Evolutionary conservation across 345 rosid species (phyloP).

Genomic region (Cardamine resedifolia): DNA sequence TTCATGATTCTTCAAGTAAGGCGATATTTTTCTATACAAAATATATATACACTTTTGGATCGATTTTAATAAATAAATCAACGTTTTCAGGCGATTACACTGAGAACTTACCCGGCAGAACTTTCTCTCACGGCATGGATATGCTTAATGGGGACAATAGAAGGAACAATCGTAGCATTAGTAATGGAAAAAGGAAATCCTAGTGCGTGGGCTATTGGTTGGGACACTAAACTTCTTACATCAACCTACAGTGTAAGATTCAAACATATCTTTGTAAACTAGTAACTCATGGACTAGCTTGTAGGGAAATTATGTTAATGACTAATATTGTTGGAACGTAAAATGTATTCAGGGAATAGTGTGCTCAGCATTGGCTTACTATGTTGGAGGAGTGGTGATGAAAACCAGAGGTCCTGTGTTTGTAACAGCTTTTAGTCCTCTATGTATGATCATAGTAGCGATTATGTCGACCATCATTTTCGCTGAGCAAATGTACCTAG

Average conservation of each 20-base stretch:
- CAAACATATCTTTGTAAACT: not conserved
- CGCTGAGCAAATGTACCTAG: slow-evolving; percentile 74
- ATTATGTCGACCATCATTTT: slow-evolving; percentile 69
- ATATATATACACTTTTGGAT: not conserved
- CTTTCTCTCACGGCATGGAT: slow-evolving; percentile 86
- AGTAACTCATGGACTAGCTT: not conserved
- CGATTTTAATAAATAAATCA: not conserved
- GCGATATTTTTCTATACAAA: too few species aligned
- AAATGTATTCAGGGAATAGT: slow-evolving; percentile 66
- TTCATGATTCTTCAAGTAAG: slow-evolving; percentile 77
- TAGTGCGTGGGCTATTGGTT: slow-evolving; percentile 55
- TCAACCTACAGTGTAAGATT: slow-evolving; percentile 63
- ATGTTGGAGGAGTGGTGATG: slow-evolving; percentile 76
- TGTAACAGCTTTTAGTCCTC: slow-evolving; percentile 78
- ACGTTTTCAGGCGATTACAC: slow-evolving; percentile 53
- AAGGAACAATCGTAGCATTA: slow-evolving; percentile 55
- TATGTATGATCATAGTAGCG: slow-evolving; percentile 82
- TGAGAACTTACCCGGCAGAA: slow-evolving; percentile 69
- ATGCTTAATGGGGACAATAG: slow-evolving; percentile 69
- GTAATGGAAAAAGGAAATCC: slow-evolving; percentile 70
- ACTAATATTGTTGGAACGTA: not conserved
- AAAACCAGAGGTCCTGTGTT: slow-evolving; percentile 87
- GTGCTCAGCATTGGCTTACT: slow-evolving; percentile 77
- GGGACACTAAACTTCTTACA: slow-evolving; percentile 77
- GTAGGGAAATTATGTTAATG: too few species aligned